Conservation (phyloP, 805 yeast species). For the Torulaspora franciscae region DNA sequence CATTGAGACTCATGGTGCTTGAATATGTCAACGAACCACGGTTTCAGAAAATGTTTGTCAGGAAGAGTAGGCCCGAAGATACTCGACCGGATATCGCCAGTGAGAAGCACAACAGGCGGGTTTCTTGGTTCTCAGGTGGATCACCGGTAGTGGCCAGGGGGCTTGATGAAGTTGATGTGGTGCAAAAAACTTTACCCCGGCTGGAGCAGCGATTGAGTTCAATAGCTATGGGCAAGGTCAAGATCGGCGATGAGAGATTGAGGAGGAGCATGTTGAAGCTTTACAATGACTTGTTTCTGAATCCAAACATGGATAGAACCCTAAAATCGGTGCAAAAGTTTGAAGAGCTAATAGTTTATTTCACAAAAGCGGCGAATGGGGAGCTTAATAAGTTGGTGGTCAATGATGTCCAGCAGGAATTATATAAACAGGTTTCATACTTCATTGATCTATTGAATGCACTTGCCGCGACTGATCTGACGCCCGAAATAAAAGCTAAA, state of each 20-base stretch:
- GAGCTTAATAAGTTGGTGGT: conserved; percentile 43
- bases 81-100: not conserved
- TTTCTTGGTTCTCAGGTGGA: conserved; percentile 13
- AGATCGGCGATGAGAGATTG: conserved; percentile 40
- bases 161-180: conserved; percentile 32
- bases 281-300: conserved; percentile 52
- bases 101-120: conserved; percentile 12
- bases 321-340: conserved; percentile 36
- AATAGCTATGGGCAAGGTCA: conserved; percentile 44
- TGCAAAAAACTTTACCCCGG: conserved; percentile 35
- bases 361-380: conserved; percentile 49
- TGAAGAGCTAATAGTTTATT: conserved; percentile 47
- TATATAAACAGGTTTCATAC: conserved; percentile 24
- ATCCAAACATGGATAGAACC: conserved; percentile 34
- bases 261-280: conserved; percentile 57
- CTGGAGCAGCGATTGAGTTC: conserved; percentile 42
- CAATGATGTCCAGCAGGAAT: conserved; percentile 23
- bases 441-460: conserved; percentile 25
- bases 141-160: conserved; percentile 3
- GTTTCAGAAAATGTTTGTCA: conserved; percentile 37
- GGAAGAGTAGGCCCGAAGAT: conserved; percentile 3
- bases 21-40: conserved; percentile 63
- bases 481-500: conserved; percentile 34
- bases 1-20: conserved; percentile 51
- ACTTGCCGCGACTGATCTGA: conserved; percentile 14